Conservation (phyloP, 2,329 filamentous ascomycete species). For the Arthrobotrys pseudoclavata region DNA sequence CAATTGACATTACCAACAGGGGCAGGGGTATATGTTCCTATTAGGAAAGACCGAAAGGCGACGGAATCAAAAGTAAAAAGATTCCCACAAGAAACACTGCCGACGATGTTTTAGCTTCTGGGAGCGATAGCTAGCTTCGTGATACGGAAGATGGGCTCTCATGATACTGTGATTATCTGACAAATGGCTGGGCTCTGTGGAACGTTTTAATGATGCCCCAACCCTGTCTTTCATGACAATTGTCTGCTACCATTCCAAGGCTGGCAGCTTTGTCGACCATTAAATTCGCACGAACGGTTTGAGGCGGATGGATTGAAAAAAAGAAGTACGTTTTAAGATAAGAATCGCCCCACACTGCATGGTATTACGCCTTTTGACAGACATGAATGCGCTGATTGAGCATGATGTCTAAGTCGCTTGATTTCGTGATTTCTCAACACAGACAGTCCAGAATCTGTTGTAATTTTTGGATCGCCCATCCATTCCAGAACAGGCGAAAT, state of each 20-base stretch:
- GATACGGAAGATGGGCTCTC: conserved; percentile 21
- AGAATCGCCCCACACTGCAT: conserved; percentile 18
- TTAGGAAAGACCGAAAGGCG: conserved; percentile 49
- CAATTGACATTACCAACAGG: conserved; percentile 23
- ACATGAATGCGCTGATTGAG: conserved; percentile 15
- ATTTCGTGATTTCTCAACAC: conserved; percentile 38
- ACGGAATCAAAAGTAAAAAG: conserved; percentile 45
- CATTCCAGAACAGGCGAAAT: conserved; percentile 14
- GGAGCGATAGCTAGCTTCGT: conserved; percentile 27
- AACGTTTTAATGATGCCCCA: background rate
- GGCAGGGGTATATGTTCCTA: conserved; percentile 23
- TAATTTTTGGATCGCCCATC: conserved; percentile 42
- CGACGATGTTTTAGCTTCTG: conserved; percentile 22
- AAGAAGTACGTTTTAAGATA: conserved; percentile 5
- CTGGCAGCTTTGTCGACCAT: background rate
- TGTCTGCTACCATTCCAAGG: background rate
- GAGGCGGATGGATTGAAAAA: background rate
- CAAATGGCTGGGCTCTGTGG: conserved; percentile 11
- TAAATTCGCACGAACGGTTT: conserved; percentile 22
- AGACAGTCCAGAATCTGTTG: conserved; percentile 24
- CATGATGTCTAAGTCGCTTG: conserved; percentile 29
- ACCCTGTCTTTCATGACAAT: background rate
- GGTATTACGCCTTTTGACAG: background rate
- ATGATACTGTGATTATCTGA: conserved; percentile 38
- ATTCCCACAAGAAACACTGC: conserved; percentile 9